Base-by-base conservation (phyloP, 1,284 basidiomycete species). In the Apiotrichum veenhuisii region DNA sequence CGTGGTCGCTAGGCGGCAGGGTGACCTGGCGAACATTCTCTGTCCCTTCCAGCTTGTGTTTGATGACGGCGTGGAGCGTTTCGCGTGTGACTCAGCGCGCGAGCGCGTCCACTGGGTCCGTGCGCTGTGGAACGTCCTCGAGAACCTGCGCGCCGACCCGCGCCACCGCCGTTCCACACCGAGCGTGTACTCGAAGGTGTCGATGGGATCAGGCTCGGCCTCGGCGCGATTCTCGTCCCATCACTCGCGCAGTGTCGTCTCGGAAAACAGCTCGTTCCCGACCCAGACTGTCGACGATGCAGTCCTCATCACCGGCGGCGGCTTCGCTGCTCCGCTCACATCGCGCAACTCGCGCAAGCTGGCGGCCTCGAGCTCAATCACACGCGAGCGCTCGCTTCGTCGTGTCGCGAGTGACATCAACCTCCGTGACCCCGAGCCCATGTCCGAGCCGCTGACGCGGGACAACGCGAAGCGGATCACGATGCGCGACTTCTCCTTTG, bases 21-120 rank as follows among this genome's bases (percentile, higher is more conserved):
- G 80, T 18, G 71, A 83, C 4, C 65, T 84, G 52, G 81, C 87
- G 72, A 86, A 90, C 61, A 81, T 84, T 54, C 72, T 94, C 9
- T 89, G 89, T 54, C 91, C 91, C 0, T 93, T 94, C 77, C 89
- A 91, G 69, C 82, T 94, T 11, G 73, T 91, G 34, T 94, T 94
- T 69, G 82, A 83, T 20, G 91, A 94, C 72, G 91, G 91, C 3
- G 85, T 89, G 1, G 91, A 94, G 72, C 78, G 90, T 14, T 71
- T 94, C 14, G 91, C 85, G 1, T 86, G 88, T 22, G 90, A 91
- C 67, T 91, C 87, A 59, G 82, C 90, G 5, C 74, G 87, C 55
- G 88, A 92, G 67, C 81, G 91, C 61, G 87, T 90, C 48, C 83
- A 87, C 73, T 93, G 91, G 91, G 88, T 92, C 23, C 87, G 86